phyloP scores from a whole-genome alignment of 768 basidiomycete genomes.

The Podaxis pistillaris region DNA sequence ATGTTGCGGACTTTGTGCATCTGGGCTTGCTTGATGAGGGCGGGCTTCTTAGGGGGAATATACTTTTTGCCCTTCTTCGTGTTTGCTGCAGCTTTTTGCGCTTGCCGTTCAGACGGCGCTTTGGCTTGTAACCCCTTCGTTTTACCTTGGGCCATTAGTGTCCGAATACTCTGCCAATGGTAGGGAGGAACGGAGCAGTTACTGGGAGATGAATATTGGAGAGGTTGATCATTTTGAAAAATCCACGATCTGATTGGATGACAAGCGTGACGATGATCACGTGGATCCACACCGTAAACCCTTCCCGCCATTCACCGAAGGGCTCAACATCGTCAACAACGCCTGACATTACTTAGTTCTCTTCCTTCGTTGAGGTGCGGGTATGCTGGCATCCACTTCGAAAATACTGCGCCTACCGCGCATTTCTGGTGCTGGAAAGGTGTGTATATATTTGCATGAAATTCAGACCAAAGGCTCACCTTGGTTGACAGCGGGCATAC shows the following conservation, averaged over 20 bases:
- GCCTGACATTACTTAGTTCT: constrained; percentile 17
- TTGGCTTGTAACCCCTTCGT: constrained; percentile 75
- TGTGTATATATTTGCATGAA: constrained; percentile 19
- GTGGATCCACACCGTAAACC: constrained; percentile 33
- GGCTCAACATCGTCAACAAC: constrained; percentile 18
- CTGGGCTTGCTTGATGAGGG: constrained; percentile 69
- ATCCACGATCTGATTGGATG: background rate
- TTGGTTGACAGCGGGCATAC: constrained; percentile 56
- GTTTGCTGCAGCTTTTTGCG: constrained; percentile 64
- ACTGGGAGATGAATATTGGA: background rate
- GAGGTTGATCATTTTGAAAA: background rate
- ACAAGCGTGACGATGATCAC: constrained; percentile 12
- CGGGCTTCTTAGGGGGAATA: constrained; percentile 80
- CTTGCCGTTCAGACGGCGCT: constrained; percentile 51
- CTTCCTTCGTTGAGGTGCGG: constrained; percentile 18
- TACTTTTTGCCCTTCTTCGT: constrained; percentile 78
- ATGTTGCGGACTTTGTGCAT: constrained; percentile 63
- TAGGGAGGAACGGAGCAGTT: background rate
- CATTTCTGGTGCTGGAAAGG: constrained; percentile 48
- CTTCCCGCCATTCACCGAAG: constrained; percentile 43
- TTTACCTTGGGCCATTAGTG: constrained; percentile 78
- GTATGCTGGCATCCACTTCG: constrained; percentile 46
- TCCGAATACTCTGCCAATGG: background rate
- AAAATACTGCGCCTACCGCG: constrained; percentile 54
- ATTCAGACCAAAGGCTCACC: constrained; percentile 7